phyloP scores from a whole-genome alignment of 2,329 filamentous ascomycete genomes.

The Microsporum audouinii region DNA sequence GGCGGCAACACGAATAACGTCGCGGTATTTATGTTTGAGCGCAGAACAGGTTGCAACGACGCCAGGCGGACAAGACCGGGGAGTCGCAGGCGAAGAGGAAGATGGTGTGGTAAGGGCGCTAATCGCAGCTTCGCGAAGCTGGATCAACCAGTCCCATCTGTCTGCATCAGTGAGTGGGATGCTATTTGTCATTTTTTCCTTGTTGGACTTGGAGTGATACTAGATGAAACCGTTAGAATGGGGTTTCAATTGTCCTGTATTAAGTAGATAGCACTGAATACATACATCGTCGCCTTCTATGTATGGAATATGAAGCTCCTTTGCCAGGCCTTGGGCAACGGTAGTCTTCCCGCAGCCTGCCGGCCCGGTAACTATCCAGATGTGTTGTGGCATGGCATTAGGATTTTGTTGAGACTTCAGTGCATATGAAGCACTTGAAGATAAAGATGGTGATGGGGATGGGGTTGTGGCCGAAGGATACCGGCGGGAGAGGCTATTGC shows the following conservation, averaged over 20 bases:
- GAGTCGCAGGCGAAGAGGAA: conserved; percentile 24
- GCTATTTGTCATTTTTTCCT: conserved; percentile 80
- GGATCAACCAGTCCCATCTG: conserved; percentile 93
- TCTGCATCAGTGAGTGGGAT: conserved; percentile 82
- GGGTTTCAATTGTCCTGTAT: background rate
- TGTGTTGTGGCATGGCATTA: conserved; percentile 50
- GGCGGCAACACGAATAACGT: conserved; percentile 71
- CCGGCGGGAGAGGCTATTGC: background rate
- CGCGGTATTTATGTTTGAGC: conserved; percentile 92
- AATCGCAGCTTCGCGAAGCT: conserved; percentile 53
- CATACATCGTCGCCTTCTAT: conserved; percentile 69
- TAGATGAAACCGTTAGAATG: conserved; percentile 17
- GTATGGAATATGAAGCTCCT: conserved; percentile 54
- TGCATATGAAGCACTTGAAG: conserved; percentile 11
- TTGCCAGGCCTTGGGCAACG: conserved; percentile 54
- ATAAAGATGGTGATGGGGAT: background rate
- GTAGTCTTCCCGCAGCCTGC: conserved; percentile 72
- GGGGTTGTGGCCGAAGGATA: background rate
- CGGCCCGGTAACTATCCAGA: conserved; percentile 70
- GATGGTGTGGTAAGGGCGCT: conserved; percentile 37
- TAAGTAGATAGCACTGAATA: conserved; percentile 11
- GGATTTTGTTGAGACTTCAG: conserved; percentile 8
- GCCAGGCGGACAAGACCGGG: conserved; percentile 39
- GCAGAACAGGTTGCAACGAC: conserved; percentile 97
- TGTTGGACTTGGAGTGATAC: conserved; percentile 53